A percentile compares a stretch with the other conserved stretches of the same genome.
Conservation (phyloP, 1,139 yeast genomes). For the Nakaseomyces delphensis region DNA sequence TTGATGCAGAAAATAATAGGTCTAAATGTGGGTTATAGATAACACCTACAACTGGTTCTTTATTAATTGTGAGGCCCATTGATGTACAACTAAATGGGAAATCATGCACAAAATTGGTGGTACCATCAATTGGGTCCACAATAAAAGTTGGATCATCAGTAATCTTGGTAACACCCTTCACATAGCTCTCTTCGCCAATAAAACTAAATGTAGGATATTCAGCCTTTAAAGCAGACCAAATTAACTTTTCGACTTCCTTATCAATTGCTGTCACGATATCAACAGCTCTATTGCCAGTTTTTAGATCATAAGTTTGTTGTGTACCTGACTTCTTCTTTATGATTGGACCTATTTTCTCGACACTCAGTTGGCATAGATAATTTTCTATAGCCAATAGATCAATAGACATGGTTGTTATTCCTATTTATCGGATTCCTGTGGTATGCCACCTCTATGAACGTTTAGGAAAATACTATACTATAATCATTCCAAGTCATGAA, state of each 20-base stretch:
- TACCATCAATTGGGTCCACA: constrained; percentile 56
- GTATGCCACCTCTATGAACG: background rate
- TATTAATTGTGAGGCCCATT: constrained; percentile 44
- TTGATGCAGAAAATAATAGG: constrained; percentile 42
- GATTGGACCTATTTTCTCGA: constrained; percentile 37
- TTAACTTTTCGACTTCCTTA: constrained; percentile 45
- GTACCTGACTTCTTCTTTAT: constrained; percentile 44
- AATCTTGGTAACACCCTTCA: constrained; percentile 39
- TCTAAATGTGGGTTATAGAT: constrained; percentile 48
- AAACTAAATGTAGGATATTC: constrained; percentile 43
- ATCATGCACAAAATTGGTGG: constrained; percentile 51
- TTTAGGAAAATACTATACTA: no score
- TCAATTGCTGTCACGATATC: constrained; percentile 54
- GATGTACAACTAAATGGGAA: constrained; percentile 55
- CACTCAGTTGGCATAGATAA: constrained; percentile 22
- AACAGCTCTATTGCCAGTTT: constrained; percentile 39
- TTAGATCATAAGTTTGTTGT: constrained; percentile 44
- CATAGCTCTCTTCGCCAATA: constrained; percentile 52
- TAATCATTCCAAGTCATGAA: no score
- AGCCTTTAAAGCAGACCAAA: constrained; percentile 34
- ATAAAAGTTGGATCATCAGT: constrained; percentile 50
- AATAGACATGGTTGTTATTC: constrained; percentile 13
- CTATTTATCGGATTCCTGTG: background rate
- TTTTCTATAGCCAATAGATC: constrained; percentile 20
- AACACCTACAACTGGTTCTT: constrained; percentile 49